Evolutionary conservation across 106 monocot species (phyloP).

Genomic region (Platanthera zijinensis): DNA sequence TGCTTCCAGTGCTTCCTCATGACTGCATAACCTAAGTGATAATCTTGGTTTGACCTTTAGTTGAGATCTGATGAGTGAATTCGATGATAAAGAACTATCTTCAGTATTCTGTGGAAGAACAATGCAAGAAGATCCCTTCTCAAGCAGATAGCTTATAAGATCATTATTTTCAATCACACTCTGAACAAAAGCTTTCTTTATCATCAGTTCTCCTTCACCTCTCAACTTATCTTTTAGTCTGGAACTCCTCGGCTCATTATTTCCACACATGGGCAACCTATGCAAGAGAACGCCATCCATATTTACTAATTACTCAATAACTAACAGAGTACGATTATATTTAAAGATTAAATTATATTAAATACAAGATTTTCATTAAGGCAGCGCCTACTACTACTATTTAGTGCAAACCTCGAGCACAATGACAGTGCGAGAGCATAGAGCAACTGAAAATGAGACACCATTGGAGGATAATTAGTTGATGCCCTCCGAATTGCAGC

Average conservation of each 20-base stretch:
- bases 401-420: constrained; percentile 43
- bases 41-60: constrained; percentile 57
- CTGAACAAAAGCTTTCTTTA: constrained; percentile 66
- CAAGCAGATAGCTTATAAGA: constrained; percentile 34
- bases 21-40: constrained; percentile 48
- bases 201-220: constrained; percentile 80
- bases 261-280: constrained; percentile 33
- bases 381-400: not conserved
- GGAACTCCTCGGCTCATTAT: constrained; percentile 60
- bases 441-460: constrained; percentile 88
- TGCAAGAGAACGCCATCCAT: constrained; percentile 1
- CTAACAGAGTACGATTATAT: not conserved
- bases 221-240: constrained; percentile 81
- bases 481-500: constrained; percentile 95
- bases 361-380: not conserved
- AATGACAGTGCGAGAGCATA: constrained; percentile 73
- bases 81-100: constrained; percentile 24
- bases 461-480: constrained; percentile 89
- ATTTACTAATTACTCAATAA: not conserved
- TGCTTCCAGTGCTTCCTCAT: constrained; percentile 39
- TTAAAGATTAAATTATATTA: not conserved
- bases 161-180: constrained; percentile 53
- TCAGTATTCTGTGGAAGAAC: constrained; percentile 43
- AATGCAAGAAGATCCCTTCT: constrained; percentile 50
- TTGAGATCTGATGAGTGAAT: constrained; percentile 27